Evolutionary conservation across 73 alveolate genomes (phyloP).

Genomic region (Paramecium sonneborni): DNA sequence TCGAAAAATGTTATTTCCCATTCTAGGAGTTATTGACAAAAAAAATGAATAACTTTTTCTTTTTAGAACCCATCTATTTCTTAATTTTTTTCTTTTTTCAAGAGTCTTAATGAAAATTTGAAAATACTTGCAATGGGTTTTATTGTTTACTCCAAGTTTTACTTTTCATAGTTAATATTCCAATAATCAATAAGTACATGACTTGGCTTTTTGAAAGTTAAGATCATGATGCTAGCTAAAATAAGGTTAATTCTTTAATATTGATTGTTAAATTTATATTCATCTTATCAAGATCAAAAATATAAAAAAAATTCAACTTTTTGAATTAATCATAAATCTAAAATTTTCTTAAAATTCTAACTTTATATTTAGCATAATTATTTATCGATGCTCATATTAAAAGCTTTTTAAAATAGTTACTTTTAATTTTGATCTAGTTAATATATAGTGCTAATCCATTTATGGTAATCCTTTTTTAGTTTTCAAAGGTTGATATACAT

Average conservation of each 20-base stretch:
- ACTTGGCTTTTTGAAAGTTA: not conserved
- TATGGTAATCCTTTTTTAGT: not conserved
- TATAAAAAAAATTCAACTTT: not conserved
- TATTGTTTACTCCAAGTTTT: conserved; percentile 1
- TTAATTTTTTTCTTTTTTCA: not conserved
- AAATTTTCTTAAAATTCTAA: not conserved
- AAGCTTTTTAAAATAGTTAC: not conserved
- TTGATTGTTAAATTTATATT: not conserved
- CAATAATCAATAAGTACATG: not conserved
- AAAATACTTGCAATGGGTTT: not conserved
- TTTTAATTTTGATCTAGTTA: not conserved
- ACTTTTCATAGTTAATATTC: not conserved
- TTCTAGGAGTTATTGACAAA: not conserved
- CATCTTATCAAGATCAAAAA: not conserved
- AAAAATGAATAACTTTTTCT: not conserved
- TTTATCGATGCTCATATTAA: not conserved
- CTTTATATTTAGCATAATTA: not conserved
- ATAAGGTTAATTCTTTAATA: not conserved
- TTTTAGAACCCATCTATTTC: not conserved
- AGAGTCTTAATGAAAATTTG: not conserved
- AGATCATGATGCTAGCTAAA: not conserved
- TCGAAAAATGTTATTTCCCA: not conserved
- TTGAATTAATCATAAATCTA: not conserved
- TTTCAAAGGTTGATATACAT: not conserved
- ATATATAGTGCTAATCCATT: not conserved